Evolutionary conservation across 805 yeast genomes (phyloP), one percentile per base, ranked within the genome.

Genomic region (Suhomyces prunicola): DNA sequence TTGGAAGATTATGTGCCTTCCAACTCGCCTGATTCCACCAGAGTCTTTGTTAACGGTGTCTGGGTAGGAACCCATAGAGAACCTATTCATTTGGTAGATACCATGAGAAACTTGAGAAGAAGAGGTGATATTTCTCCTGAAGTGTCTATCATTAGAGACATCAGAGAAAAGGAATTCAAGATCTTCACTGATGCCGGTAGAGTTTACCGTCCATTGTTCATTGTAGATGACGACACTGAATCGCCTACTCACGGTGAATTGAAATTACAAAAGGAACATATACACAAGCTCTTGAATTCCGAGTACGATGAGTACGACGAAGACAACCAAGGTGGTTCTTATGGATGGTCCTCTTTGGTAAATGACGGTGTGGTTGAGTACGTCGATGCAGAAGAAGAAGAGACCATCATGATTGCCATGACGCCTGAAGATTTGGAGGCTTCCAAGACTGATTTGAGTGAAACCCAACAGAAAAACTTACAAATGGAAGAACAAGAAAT

Each of bases 21-120:
- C 56, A 90, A 90, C 58, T 86, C 90, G 51, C 92, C 93, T 44
- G 90, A 88, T 67, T 90, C 96, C 33, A 92, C 97, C 2, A 84
- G 97, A 72, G 92, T 94, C 51, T 94, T 94, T 69, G 96, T 94
- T 50, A 94, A 94, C 67, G 99, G 99, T 81, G 97, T 93, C 51
- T 94, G 99, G 99, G 96, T 92, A 49, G 99, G 99, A 76, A 93
- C 96, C 39, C 98, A 93, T 68, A 85, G 96, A 74, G 97, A 93
- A 61, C 97, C 99, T 36, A 88, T 92, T n/a, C 83, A 84, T 68
- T 81, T 94, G 65, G 93, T 90, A 52, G 92, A 88, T 47, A 92
- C 97, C 19, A 87, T 94, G 84, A 84, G 94, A 67, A 84, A 88
- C 52, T 80, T 94, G 68, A 84, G 99, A 76, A 87, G 99, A 80